Evolutionary conservation across 2,329 filamentous ascomycete genomes (phyloP), one percentile per base, ranked within the genome.

Genomic region (Epichloe festucae): DNA sequence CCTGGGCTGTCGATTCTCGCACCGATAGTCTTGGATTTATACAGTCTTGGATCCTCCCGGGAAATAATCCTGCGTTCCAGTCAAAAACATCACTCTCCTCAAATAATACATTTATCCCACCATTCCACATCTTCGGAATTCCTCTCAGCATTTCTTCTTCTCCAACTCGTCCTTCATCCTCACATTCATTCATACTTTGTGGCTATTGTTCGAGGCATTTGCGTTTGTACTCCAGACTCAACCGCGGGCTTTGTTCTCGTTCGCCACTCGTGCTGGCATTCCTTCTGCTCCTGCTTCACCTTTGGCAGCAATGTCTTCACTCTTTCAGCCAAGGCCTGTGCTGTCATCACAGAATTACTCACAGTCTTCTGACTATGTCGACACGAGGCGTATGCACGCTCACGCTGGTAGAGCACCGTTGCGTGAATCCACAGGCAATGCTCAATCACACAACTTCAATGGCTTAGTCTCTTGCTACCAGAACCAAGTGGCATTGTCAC

Each of bases 301-400:
- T 58, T 53, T 55, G 40, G 17, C 42, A 46, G 57, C 56, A 55
- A 71, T 67, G 66, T 63, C 67, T 58, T 69, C 65, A 55, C 59
- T 70, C 57, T 69, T 69, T 57, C 65, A 70, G 55, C 65, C 69
- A 49, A 69, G 72, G 56, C 71, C 74, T 42, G 68, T 77, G 55
- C 65, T 77, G 56, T 69, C 75, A 48, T 73, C 73, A 49, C 75
- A 78, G 61, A 70, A 72, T 59, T 76, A 72, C 60, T 74, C 73
- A 50, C 67, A 69, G 53, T 64, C 69, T 14, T 62, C 68, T 52
- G 74, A 76, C 49, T 76, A 75, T 58, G 58, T 69, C 56, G 75
- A 77, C 57, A 60, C 63, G 52, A 70, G 73, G 51, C 70, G 73
- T 56, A 53, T 64, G 60, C 60, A 67, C 60, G 56, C 56, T 58